A percentile compares a stretch with the other conserved stretches of the same genome.
phyloP scores from a whole-genome alignment of 495 filamentous ascomycete species.

The Friedmanniomyces endolithicus region DNA sequence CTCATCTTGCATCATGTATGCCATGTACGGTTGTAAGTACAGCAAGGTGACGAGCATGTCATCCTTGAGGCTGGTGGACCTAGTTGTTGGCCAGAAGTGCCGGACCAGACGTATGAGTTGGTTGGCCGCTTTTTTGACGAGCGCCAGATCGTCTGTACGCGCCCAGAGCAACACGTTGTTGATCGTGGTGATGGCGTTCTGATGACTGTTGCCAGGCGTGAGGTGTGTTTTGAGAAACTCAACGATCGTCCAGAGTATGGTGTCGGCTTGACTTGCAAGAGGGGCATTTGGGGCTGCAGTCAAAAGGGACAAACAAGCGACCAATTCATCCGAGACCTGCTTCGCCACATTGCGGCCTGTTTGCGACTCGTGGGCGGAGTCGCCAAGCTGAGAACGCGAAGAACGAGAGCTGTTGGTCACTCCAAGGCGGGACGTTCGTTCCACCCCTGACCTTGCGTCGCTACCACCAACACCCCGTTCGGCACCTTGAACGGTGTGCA shows the following conservation, averaged over 20 bases:
- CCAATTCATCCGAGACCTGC: constrained; percentile 15
- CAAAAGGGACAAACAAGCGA: constrained; percentile 43
- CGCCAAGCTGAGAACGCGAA: constrained; percentile 8
- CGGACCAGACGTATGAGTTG: constrained; percentile 58
- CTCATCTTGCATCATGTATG: constrained; percentile 28
- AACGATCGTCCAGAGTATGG: constrained; percentile 45
- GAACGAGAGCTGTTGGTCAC: constrained; percentile 7
- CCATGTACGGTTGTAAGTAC: constrained; percentile 48
- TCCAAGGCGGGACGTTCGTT: neutral
- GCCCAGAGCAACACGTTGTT: constrained; percentile 55
- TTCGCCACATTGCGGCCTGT: constrained; percentile 1
- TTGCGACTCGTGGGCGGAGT: constrained; percentile 9
- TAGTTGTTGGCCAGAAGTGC: constrained; percentile 48
- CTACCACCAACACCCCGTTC: constrained; percentile 1
- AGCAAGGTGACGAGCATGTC: constrained; percentile 63
- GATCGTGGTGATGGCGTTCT: constrained; percentile 59
- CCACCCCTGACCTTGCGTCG: constrained; percentile 4
- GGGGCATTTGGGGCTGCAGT: constrained; percentile 58
- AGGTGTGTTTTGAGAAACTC: constrained; percentile 38
- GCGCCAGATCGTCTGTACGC: constrained; percentile 51
- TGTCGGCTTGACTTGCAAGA: constrained; percentile 44
- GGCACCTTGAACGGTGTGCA: constrained; percentile 33
- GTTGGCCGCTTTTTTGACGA: constrained; percentile 45
- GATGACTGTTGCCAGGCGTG: constrained; percentile 31
- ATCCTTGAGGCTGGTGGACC: constrained; percentile 39